Evolutionary conservation across 2,329 filamentous ascomycete species (phyloP).

Genomic region (Exophiala phaeomuriformis): DNA sequence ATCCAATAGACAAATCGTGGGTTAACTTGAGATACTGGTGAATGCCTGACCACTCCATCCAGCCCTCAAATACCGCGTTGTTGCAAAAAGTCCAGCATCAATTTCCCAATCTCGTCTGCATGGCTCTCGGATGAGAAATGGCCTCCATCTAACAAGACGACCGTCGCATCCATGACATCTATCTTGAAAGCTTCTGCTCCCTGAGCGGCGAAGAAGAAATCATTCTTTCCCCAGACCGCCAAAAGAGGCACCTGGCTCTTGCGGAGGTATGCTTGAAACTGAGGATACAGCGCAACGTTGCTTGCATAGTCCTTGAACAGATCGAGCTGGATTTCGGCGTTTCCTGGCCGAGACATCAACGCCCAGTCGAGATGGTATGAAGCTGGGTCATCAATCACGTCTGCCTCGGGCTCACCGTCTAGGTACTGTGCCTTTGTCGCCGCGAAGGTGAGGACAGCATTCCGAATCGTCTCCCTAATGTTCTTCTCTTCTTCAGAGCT

Average conservation of each 20-base stretch:
- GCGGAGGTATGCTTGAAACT: slow-evolving; percentile 51
- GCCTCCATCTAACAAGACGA: slow-evolving; percentile 48
- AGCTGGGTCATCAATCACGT: slow-evolving; percentile 24
- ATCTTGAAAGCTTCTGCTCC: slow-evolving; percentile 50
- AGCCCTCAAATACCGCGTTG: slow-evolving; percentile 10
- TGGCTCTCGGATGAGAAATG: slow-evolving; percentile 49
- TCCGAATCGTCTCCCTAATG: slow-evolving; percentile 34
- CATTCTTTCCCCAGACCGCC: slow-evolving; percentile 53
- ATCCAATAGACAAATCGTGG: too few species aligned
- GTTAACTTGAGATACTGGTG: not conserved
- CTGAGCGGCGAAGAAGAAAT: slow-evolving; percentile 39
- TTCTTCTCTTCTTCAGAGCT: slow-evolving; percentile 25
- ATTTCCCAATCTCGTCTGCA: slow-evolving; percentile 32
- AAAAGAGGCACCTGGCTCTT: slow-evolving; percentile 47
- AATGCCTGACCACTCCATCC: not conserved
- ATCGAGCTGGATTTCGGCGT: slow-evolving; percentile 49
- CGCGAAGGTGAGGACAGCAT: slow-evolving; percentile 34
- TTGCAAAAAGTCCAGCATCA: slow-evolving; percentile 35
- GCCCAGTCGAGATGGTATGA: slow-evolving; percentile 47
- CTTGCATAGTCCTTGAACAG: slow-evolving; percentile 52
- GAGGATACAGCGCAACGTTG: slow-evolving; percentile 49
- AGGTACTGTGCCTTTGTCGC: slow-evolving; percentile 34
- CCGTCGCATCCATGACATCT: slow-evolving; percentile 44
- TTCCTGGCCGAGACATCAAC: slow-evolving; percentile 45
- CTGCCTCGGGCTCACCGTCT: slow-evolving; percentile 24